A percentile compares a stretch with the other conserved stretches of the same genome.
These are phyloP conservation scores for Saccharum officinarum DNA, from an alignment of 176 grass and related monocot species.

Conservation along the genomic window DNA sequence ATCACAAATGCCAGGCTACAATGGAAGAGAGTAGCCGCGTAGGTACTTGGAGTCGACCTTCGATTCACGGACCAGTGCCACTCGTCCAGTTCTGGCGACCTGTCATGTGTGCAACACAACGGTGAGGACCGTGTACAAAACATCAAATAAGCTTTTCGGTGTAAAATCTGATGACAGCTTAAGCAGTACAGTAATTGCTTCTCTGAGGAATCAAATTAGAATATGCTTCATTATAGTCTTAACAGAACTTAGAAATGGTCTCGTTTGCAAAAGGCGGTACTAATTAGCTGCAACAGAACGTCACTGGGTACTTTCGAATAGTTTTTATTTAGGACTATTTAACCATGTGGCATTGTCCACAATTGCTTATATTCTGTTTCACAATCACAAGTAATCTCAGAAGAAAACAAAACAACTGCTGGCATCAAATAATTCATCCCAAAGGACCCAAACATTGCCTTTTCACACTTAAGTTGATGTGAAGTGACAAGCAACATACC, in stretches of 20 bases:
- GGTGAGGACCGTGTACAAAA: background rate
- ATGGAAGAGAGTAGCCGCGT: constrained; percentile 61
- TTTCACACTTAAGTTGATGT: background rate
- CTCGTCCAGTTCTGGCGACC: constrained; percentile 86
- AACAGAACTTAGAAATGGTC: background rate
- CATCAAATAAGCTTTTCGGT: background rate
- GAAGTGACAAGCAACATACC: constrained; percentile 43
- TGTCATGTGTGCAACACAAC: constrained; percentile 21
- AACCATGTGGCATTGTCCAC: background rate
- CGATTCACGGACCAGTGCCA: constrained; percentile 76
- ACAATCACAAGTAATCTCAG: background rate
- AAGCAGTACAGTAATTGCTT: background rate
- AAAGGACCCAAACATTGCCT: background rate
- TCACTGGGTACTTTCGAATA: background rate
- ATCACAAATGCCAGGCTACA: constrained; percentile 15
- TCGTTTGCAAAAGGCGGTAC: background rate
- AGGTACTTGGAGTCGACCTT: constrained; percentile 80
- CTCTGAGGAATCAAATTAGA: background rate
- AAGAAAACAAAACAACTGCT: background rate
- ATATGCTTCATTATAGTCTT: background rate
- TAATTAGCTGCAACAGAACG: background rate
- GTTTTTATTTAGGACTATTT: background rate
- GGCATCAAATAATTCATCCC: background rate
- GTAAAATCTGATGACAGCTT: background rate
- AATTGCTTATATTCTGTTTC: background rate